Evolutionary conservation across 1,284 basidiomycete species (phyloP).

Genomic region (Athelia psychrophila): DNA sequence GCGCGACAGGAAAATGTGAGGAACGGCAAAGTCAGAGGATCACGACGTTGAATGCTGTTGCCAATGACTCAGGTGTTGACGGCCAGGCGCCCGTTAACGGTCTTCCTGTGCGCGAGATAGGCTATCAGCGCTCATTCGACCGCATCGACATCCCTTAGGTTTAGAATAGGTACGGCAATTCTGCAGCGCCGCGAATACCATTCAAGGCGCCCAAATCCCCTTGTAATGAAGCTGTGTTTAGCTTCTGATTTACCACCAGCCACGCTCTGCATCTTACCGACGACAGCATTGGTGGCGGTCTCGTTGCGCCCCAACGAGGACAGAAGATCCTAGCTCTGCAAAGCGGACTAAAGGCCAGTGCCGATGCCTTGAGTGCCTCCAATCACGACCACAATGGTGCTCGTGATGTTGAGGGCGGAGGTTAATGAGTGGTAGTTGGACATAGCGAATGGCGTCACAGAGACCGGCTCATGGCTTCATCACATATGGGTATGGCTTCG

Average conservation of each 20-base stretch:
- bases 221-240: background rate
- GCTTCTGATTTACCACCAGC: background rate
- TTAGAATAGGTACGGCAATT: background rate
- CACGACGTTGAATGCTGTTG: background rate
- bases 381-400: background rate
- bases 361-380: background rate
- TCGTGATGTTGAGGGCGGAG: background rate
- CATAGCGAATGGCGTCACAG: too few species aligned
- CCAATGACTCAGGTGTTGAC: background rate
- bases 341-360: background rate
- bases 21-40: background rate
- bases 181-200: background rate
- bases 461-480: too few species aligned
- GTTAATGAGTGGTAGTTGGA: background rate
- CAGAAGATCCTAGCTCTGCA: background rate
- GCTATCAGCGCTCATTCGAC: background rate
- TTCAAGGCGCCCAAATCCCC: background rate
- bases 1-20: background rate
- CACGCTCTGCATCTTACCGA: background rate
- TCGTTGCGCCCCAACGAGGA: slow-evolving; percentile 1
- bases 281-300: background rate
- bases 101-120: background rate
- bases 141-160: background rate
- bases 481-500: too few species aligned
- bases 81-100: background rate